A percentile compares a stretch with the other conserved stretches of the same genome.
Conservation (phyloP, 192 early-diverging fungal genomes). For the Spinellus fusiger region DNA sequence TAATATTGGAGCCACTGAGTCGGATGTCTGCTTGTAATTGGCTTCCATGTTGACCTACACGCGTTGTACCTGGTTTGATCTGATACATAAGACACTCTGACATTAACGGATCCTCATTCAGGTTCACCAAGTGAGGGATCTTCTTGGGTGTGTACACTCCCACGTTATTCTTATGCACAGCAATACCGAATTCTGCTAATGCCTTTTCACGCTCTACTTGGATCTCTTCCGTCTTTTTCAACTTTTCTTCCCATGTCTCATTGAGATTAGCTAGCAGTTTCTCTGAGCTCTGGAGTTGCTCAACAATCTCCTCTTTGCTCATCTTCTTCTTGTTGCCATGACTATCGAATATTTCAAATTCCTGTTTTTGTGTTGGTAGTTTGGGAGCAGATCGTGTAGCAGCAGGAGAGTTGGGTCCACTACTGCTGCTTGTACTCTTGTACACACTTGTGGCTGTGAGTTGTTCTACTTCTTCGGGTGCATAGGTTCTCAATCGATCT, state of each 20-base stretch:
- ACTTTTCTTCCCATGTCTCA: slow-evolving; percentile 69
- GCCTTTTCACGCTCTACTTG: slow-evolving; percentile 53
- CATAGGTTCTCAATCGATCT: slow-evolving; percentile 34
- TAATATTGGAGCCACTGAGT: slow-evolving; percentile 39
- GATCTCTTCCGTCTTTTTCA: slow-evolving; percentile 55
- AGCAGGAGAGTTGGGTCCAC: not conserved
- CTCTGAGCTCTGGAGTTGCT: slow-evolving; percentile 65
- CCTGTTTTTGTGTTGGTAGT: slow-evolving; percentile 1
- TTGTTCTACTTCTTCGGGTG: slow-evolving; percentile 32
- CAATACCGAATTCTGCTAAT: slow-evolving; percentile 62
- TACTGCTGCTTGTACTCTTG: slow-evolving; percentile 6
- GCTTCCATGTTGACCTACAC: slow-evolving; percentile 42
- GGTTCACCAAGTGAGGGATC: slow-evolving; percentile 67
- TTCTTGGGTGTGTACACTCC: slow-evolving; percentile 62
- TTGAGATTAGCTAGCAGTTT: slow-evolving; percentile 71
- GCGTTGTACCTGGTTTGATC: slow-evolving; percentile 55
- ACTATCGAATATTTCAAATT: slow-evolving; percentile 20
- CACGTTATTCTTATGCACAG: slow-evolving; percentile 46
- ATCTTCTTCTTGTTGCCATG: slow-evolving; percentile 23
- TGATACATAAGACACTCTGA: slow-evolving; percentile 75
- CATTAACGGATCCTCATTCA: slow-evolving; percentile 72
- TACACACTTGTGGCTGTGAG: slow-evolving; percentile 20
- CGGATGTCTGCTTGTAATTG: slow-evolving; percentile 38
- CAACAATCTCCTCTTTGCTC: slow-evolving; percentile 43
- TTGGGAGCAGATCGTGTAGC: slow-evolving; percentile 2